A percentile compares a stretch with the other conserved stretches of the same genome.
Evolutionary conservation across 1,139 yeast genomes (phyloP).

Genomic region (Saccharomyces pastorianus): DNA sequence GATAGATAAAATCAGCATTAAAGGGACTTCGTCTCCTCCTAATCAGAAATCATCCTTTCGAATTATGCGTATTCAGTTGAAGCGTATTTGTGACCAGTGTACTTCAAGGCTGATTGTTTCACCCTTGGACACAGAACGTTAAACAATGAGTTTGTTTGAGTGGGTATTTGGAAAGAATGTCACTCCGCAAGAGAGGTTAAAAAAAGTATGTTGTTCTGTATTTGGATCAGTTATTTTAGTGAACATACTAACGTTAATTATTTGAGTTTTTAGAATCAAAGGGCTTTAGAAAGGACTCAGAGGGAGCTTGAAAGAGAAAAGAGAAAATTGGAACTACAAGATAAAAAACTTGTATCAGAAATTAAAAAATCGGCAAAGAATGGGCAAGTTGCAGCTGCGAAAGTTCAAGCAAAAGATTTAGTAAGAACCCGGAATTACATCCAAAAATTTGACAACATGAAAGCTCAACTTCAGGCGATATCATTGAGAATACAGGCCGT

Average conservation of each 20-base stretch:
- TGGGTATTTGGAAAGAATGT: slow-evolving; percentile 94
- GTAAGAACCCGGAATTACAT: slow-evolving; percentile 78
- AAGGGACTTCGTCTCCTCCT: background rate
- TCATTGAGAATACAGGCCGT: slow-evolving; percentile 85
- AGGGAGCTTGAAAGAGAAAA: slow-evolving; percentile 86
- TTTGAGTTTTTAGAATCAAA: slow-evolving; percentile 50
- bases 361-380: slow-evolving; percentile 85
- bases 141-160: slow-evolving; percentile 57
- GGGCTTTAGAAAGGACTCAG: slow-evolving; percentile 90
- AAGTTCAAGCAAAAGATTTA: slow-evolving; percentile 90
- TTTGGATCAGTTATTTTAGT: background rate
- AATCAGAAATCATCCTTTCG: background rate
- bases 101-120: background rate
- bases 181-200: slow-evolving; percentile 89
- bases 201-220: slow-evolving; percentile 42
- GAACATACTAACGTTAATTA: slow-evolving; percentile 3
- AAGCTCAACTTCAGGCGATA: slow-evolving; percentile 91
- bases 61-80: background rate
- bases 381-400: slow-evolving; percentile 84
- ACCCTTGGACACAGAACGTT: background rate
- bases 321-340: slow-evolving; percentile 78
- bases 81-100: background rate
- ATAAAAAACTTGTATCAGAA: slow-evolving; percentile 74
- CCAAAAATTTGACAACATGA: slow-evolving; percentile 86
- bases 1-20: background rate